Evolutionary conservation across 2,329 filamentous ascomycete genomes (phyloP).

Genomic region (Cladophialophora immunda): DNA sequence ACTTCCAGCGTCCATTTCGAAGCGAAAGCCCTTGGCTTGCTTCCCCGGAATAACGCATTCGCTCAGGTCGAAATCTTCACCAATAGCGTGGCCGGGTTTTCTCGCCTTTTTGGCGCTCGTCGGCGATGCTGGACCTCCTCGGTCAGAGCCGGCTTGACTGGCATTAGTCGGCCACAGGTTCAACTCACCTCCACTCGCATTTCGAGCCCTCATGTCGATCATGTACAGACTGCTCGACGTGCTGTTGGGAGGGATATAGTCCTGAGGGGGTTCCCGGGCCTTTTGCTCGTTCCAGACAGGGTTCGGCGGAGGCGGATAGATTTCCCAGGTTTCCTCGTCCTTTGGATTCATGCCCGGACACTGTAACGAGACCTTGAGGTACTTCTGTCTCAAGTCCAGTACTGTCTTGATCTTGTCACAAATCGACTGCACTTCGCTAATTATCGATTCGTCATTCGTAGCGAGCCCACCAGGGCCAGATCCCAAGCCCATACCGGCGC

Average conservation of each 20-base stretch:
- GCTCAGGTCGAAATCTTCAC: conserved; percentile 83
- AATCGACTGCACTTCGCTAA: conserved; percentile 82
- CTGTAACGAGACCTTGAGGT: conserved; percentile 85
- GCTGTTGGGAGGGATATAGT: conserved; percentile 40
- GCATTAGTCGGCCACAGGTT: conserved; percentile 42
- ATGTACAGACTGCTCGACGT: conserved; percentile 43
- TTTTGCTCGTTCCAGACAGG: conserved; percentile 81
- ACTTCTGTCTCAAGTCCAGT: conserved; percentile 87
- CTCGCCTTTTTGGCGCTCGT: conserved; percentile 68
- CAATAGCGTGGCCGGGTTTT: conserved; percentile 89
- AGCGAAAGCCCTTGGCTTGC: conserved; percentile 73
- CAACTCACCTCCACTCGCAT: conserved; percentile 21
- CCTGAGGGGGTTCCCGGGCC: conserved; percentile 45
- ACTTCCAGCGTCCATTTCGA: conserved; percentile 80
- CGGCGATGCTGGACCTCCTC: conserved; percentile 44
- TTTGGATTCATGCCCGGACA: conserved; percentile 85
- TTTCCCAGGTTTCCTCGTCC: conserved; percentile 81
- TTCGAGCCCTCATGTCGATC: conserved; percentile 32
- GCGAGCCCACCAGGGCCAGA: conserved; percentile 70
- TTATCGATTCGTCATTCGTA: conserved; percentile 79
- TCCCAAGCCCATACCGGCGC: conserved; percentile 68
- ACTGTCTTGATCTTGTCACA: conserved; percentile 91
- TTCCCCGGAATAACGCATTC: conserved; percentile 80
- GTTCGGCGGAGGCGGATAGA: conserved; percentile 91
- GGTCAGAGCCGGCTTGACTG: conserved; percentile 43